phyloP scores from a whole-genome alignment of 768 basidiomycete genomes.

The Boletus sp. region DNA sequence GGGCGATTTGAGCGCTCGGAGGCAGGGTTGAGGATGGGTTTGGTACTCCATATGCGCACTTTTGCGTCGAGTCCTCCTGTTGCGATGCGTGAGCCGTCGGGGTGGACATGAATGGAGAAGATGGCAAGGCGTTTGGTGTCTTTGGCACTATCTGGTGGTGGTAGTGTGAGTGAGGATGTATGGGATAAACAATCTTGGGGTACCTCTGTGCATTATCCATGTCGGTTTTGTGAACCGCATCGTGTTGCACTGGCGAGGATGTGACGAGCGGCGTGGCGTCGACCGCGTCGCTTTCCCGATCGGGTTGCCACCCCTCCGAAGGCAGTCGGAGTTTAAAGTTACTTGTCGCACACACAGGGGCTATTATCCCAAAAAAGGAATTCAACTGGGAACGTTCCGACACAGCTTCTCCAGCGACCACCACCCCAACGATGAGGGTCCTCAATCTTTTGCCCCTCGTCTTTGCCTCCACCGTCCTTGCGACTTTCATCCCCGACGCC shows the following conservation, averaged over 20 bases:
- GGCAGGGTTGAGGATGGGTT: constrained; percentile 81
- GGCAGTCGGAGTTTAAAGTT: no score
- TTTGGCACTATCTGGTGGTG: constrained; percentile 43
- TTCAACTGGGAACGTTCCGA: background rate
- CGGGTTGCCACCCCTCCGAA: no score
- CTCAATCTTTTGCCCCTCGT: constrained; percentile 35
- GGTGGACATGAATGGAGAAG: constrained; percentile 92
- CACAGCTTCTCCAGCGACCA: background rate
- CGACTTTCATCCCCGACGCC: constrained; percentile 38
- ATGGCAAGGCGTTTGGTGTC: constrained; percentile 72
- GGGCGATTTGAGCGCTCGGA: constrained; percentile 67
- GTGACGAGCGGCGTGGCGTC: no score
- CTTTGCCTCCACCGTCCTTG: constrained; percentile 35
- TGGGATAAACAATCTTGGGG: background rate
- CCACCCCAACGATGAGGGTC: constrained; percentile 39
- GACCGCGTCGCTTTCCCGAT: no score
- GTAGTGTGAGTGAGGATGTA: background rate
- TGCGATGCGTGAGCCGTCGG: constrained; percentile 94
- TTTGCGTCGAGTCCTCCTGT: constrained; percentile 96
- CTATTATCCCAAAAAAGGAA: background rate
- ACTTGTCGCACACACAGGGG: no score
- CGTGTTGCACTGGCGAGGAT: background rate
- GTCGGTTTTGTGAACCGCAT: constrained; percentile 90
- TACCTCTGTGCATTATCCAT: constrained; percentile 82
- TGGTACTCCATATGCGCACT: constrained; percentile 96